phyloP scores from a whole-genome alignment of 2,329 filamentous ascomycete species.

The Fusarium newnesense region DNA sequence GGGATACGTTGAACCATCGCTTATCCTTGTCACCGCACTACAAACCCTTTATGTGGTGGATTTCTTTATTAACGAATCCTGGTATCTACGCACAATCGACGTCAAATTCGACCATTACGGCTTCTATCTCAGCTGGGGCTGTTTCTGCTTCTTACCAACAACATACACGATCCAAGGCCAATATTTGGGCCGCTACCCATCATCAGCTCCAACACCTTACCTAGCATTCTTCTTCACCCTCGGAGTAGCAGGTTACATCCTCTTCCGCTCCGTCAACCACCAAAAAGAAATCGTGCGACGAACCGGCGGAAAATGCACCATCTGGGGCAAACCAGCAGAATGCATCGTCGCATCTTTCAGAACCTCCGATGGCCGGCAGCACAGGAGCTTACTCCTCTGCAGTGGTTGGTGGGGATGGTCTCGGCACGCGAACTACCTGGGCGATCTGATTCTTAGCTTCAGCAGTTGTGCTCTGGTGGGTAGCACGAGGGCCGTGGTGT shows the following conservation, averaged over 20 bases:
- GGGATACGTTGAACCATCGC: slow-evolving; percentile 48
- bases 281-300: slow-evolving; percentile 56
- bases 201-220: slow-evolving; percentile 42
- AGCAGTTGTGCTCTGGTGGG: slow-evolving; percentile 56
- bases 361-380: slow-evolving; percentile 54
- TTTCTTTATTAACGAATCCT: slow-evolving; percentile 61
- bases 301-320: slow-evolving; percentile 51
- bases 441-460: slow-evolving; percentile 47
- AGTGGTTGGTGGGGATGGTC: slow-evolving; percentile 47
- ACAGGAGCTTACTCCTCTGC: slow-evolving; percentile 47
- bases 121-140: slow-evolving; percentile 58
- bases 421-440: slow-evolving; percentile 45
- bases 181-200: slow-evolving; percentile 56
- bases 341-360: slow-evolving; percentile 52
- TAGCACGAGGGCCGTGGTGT: slow-evolving; percentile 51
- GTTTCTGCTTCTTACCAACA: slow-evolving; percentile 56
- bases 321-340: slow-evolving; percentile 56
- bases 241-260: slow-evolving; percentile 49
- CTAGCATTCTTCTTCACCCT: slow-evolving; percentile 34
- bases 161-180: slow-evolving; percentile 61
- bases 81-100: slow-evolving; percentile 60
- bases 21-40: slow-evolving; percentile 56
- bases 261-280: slow-evolving; percentile 58
- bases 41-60: slow-evolving; percentile 59
- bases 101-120: slow-evolving; percentile 58